Base-by-base conservation (phyloP, 2,329 filamentous ascomycete species). In the Beauveria bassiana region DNA sequence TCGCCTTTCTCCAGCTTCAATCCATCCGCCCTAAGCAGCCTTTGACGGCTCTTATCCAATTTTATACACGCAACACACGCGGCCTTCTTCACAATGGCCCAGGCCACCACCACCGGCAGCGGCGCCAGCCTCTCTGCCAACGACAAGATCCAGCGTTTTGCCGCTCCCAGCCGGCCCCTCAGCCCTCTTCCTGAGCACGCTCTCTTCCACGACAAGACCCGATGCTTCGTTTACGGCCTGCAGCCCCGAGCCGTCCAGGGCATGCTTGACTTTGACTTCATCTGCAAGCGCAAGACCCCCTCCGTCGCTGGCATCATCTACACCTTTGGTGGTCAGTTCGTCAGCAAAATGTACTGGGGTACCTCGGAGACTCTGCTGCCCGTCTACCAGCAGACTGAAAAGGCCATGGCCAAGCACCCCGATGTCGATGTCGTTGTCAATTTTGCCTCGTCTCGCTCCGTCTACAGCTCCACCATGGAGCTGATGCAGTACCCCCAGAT, bases 301-400 rank as follows among this genome's bases (percentile, higher is more conserved):
- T 99, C 95, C 63, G 95, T 99, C 63, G 95, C 95, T 68, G 95
- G 93, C 75, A 98, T 99, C 80, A 98, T 99, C 85, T 99, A 99
- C 85, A 97, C 95, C 71, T 99, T 99, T 74, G 95, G 95, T 76
- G 95, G 95, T 69, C 95, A 99, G 81, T 99, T 99, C 87, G 95
- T 99, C 76, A 97, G 92, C 88, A 99, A 99, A 88, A 98, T 99
- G 95, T 99, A 99, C 90, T 99, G 95, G 95, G 95, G 95, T 74
- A 99, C 95, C 74, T 97, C 92, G 81, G 95, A 99, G 85, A 99
- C 95, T 66, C 88, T 99, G 68, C 86, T 99, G 70, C 95, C 95
- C 66, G 95, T 99, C 76, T 99, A 99, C 86, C 93, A 99, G 82
- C 86, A 91, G 73, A 89, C 93, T 55, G 82, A 86, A 70, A 96